Conservation (phyloP, 139 green algal species). For the Spirogloea muscicola region DNA sequence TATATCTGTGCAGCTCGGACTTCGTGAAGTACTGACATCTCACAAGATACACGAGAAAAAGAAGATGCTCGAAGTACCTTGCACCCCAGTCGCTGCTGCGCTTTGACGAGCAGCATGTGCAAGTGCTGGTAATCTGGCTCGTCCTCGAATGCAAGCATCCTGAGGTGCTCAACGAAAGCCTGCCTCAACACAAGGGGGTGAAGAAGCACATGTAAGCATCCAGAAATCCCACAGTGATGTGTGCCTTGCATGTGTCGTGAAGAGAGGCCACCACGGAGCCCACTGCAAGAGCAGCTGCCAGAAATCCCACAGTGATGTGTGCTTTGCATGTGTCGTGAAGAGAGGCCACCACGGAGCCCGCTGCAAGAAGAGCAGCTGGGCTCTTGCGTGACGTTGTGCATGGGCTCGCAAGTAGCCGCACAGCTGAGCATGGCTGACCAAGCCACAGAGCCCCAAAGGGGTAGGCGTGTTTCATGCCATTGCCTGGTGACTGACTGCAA, state of each 20-base stretch:
- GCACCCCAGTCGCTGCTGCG: too few species aligned
- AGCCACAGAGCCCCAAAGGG: background rate
- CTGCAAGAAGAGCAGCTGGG: background rate
- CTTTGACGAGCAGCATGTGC: too few species aligned
- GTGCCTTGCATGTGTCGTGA: background rate
- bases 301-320: background rate
- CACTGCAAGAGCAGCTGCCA: background rate
- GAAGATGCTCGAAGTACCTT: too few species aligned
- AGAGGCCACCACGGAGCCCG: background rate
- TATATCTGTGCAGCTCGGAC: too few species aligned
- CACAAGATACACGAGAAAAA: too few species aligned
- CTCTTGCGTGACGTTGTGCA: background rate
- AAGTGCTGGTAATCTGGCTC: slow-evolving; percentile 12
- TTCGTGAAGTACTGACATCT: too few species aligned
- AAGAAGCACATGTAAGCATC: slow-evolving; percentile 6
- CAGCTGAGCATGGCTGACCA: background rate
- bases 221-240: background rate
- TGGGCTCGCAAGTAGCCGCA: background rate
- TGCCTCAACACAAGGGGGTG: background rate
- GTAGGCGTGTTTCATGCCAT: too few species aligned
- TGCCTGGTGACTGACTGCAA: slow-evolving; percentile 3
- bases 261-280: background rate
- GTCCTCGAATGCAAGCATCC: slow-evolving; percentile 5
- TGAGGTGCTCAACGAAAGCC: slow-evolving; percentile 10
- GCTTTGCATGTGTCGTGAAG: background rate